Conservation (phyloP, 2,329 filamentous ascomycete genomes). For the Exutisphaerella laricina region DNA sequence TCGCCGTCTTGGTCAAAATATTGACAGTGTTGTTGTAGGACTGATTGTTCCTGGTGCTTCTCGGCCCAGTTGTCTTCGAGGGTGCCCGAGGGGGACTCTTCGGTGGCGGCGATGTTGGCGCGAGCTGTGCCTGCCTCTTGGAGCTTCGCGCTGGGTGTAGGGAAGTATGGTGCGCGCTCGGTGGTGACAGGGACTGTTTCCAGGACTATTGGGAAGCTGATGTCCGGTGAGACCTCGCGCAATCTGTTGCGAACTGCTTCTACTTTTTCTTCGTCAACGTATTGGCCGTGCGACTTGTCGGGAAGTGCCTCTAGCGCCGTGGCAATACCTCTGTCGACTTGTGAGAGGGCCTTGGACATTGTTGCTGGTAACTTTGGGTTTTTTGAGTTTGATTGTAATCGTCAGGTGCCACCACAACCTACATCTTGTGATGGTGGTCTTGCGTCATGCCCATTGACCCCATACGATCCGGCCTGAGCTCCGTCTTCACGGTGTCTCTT, state of each 20-base stretch:
- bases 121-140: conserved; percentile 36
- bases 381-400: too few relatives aligned
- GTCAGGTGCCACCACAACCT: too few relatives aligned
- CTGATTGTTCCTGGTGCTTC: conserved; percentile 38
- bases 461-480: too few relatives aligned
- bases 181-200: conserved; percentile 9
- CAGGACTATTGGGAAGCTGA: conserved; percentile 4
- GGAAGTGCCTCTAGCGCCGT: background rate
- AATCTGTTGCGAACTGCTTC: background rate
- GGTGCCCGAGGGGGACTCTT: conserved; percentile 40
- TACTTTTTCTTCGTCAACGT: background rate
- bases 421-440: too few relatives aligned
- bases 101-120: conserved; percentile 39
- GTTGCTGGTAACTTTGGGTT: too few relatives aligned
- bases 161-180: conserved; percentile 20
- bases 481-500: too few relatives aligned
- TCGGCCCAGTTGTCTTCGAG: conserved; percentile 31
- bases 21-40: conserved; percentile 50
- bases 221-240: background rate
- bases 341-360: background rate
- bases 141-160: conserved; percentile 18
- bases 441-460: too few relatives aligned
- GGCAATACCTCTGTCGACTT: background rate
- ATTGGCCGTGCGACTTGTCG: background rate
- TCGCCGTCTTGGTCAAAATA: conserved; percentile 51